Evolutionary conservation across 2,329 filamentous ascomycete genomes (phyloP).

Genomic region (Fusarium protoensiforme): DNA sequence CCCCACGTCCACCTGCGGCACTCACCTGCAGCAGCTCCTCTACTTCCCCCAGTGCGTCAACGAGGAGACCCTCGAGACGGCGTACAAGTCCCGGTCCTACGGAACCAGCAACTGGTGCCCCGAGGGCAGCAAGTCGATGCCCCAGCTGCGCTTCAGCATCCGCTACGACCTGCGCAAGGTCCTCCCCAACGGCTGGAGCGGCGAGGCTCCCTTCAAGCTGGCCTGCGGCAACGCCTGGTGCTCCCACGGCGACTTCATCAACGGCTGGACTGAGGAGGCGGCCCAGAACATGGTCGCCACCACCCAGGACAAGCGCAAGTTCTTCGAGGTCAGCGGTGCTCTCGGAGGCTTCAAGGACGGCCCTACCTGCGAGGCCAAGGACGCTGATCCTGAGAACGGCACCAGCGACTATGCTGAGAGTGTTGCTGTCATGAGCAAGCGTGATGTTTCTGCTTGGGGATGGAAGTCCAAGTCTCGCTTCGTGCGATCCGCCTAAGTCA

Average conservation of each 20-base stretch:
- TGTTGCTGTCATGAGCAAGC: constrained; percentile 25
- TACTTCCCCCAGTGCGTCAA: constrained; percentile 41
- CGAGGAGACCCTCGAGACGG: constrained; percentile 33
- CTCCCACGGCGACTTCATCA: constrained; percentile 61
- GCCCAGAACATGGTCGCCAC: constrained; percentile 53
- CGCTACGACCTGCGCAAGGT: constrained; percentile 57
- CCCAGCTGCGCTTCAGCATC: constrained; percentile 59
- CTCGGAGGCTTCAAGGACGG: constrained; percentile 29
- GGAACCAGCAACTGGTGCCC: constrained; percentile 51
- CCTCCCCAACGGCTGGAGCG: constrained; percentile 57
- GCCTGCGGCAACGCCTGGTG: constrained; percentile 55
- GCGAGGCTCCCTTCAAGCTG: constrained; percentile 55
- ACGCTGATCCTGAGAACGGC: constrained; percentile 54
- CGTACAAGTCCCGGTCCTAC: constrained; percentile 31
- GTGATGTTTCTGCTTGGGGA: constrained; percentile 3
- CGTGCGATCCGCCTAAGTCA: background rate
- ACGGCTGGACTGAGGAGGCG: constrained; percentile 52
- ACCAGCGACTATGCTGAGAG: constrained; percentile 51
- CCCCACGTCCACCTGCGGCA: constrained; percentile 25
- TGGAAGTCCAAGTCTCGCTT: constrained; percentile 11
- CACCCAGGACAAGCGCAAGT: constrained; percentile 48
- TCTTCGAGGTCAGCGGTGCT: constrained; percentile 43
- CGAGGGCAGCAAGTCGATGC: constrained; percentile 56
- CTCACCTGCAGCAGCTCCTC: constrained; percentile 35
- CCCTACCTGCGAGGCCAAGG: constrained; percentile 45